Evolutionary conservation across 2,329 filamentous ascomycete species (phyloP).

Genomic region (Beauveria medogensis): DNA sequence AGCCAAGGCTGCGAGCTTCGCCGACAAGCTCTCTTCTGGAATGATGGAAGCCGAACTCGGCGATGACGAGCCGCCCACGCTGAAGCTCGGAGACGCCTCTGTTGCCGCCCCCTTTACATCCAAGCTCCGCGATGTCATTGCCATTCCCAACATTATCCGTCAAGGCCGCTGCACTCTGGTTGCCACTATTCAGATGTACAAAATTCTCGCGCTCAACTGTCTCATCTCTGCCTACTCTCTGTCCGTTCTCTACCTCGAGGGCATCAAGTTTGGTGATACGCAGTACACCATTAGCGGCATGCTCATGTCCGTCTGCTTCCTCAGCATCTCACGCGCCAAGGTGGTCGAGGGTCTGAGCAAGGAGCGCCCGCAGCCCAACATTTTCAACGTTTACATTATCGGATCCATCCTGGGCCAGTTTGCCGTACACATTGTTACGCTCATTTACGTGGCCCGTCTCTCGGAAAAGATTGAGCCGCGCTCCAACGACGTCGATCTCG

Average conservation of each 20-base stretch:
- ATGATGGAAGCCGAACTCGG: conserved; percentile 90
- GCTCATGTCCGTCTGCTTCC: conserved; percentile 99
- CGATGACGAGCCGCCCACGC: conserved; percentile 83
- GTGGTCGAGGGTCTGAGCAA: conserved; percentile 93
- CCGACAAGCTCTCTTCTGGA: conserved; percentile 74
- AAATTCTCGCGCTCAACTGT: conserved; percentile 96
- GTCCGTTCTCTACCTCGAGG: conserved; percentile 91
- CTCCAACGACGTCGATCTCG: conserved; percentile 66
- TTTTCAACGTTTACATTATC: conserved; percentile 98
- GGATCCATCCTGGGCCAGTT: conserved; percentile 96
- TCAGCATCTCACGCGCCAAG: conserved; percentile 95
- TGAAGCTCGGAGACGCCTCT: conserved; percentile 95
- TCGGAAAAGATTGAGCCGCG: conserved; percentile 76
- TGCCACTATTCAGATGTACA: conserved; percentile 99
- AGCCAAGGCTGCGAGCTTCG: conserved; percentile 67
- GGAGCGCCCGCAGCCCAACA: conserved; percentile 95
- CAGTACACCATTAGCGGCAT: conserved; percentile 98
- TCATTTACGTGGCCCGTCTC: conserved; percentile 88
- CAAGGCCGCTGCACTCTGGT: conserved; percentile 96
- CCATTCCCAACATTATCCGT: conserved; percentile 95
- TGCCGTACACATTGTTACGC: conserved; percentile 84
- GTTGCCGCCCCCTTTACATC: conserved; percentile 96
- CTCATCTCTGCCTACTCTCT: conserved; percentile 96
- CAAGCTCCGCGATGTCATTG: conserved; percentile 93
- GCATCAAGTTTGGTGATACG: conserved; percentile 97